A percentile compares a stretch with the other conserved stretches of the same genome.
Conservation (phyloP, 805 yeast genomes). For the Kodamaea kaohsiungensis region DNA sequence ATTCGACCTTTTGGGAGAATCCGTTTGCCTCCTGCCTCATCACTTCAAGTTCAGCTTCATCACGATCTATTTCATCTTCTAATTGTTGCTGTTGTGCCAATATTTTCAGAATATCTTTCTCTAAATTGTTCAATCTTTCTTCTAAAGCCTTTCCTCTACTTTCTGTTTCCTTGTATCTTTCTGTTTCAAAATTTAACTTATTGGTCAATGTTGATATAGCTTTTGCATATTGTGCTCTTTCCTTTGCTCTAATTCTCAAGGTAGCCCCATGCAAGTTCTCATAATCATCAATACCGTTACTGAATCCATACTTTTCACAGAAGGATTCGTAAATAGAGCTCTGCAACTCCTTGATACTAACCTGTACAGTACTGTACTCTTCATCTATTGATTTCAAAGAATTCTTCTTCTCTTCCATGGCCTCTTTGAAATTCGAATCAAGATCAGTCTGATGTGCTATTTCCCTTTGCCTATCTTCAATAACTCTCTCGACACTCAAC, state of each 20-base stretch:
- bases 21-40: conserved; percentile 19
- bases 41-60: conserved; percentile 32
- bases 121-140: conserved; percentile 38
- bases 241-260: conserved; percentile 56
- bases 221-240: conserved; percentile 59
- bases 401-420: conserved; percentile 16
- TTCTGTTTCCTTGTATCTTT: conserved; percentile 53
- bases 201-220: conserved; percentile 62
- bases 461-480: conserved; percentile 51
- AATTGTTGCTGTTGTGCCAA: conserved; percentile 33
- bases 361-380: conserved; percentile 22
- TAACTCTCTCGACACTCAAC: conserved; percentile 43
- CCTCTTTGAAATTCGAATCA: conserved; percentile 20
- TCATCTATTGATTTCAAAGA: conserved; percentile 12
- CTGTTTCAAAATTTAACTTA: conserved; percentile 64
- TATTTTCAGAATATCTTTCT: conserved; percentile 30
- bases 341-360: conserved; percentile 36
- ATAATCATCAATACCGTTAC: conserved; percentile 58
- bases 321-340: conserved; percentile 51
- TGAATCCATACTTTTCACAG: conserved; percentile 55
- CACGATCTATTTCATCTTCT: conserved; percentile 22
- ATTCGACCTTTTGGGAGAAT: conserved; percentile 11
- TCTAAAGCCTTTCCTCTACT: conserved; percentile 47
- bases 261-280: conserved; percentile 67
- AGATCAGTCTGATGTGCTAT: conserved; percentile 46